Conservation (phyloP, 805 yeast genomes). For the Starmerella gropengiesseri region DNA sequence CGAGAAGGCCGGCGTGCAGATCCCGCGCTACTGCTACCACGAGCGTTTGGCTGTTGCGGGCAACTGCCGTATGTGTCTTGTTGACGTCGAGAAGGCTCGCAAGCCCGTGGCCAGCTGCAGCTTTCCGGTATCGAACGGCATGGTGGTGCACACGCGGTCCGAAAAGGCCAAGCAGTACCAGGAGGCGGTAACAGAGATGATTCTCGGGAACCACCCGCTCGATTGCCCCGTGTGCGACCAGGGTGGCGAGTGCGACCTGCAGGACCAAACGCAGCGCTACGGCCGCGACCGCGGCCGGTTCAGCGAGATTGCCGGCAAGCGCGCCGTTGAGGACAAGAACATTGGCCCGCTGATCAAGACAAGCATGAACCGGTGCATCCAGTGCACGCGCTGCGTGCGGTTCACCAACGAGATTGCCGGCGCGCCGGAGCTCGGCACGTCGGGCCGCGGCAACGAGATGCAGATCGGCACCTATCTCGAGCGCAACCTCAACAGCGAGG, state of each 20-base stretch:
- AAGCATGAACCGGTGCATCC: slow-evolving; percentile 85
- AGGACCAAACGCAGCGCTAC: slow-evolving; percentile 73
- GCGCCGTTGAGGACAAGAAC: slow-evolving; percentile 85
- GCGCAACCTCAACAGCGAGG: slow-evolving; percentile 70
- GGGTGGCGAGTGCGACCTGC: slow-evolving; percentile 90
- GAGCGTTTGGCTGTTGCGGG: slow-evolving; percentile 86
- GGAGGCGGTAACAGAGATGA: slow-evolving; percentile 84
- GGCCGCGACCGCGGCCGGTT: slow-evolving; percentile 83
- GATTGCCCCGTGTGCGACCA: slow-evolving; percentile 92
- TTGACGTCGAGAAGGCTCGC: slow-evolving; percentile 81
- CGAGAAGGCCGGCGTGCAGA: slow-evolving; percentile 77
- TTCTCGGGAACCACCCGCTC: slow-evolving; percentile 78
- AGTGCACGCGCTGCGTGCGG: slow-evolving; percentile 84
- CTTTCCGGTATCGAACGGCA: slow-evolving; percentile 81
- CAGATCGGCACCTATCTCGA: slow-evolving; percentile 85
- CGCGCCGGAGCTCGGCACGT: slow-evolving; percentile 78
- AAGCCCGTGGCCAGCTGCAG: slow-evolving; percentile 86
- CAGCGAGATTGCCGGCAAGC: slow-evolving; percentile 67
- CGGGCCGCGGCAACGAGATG: slow-evolving; percentile 87
- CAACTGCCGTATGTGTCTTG: slow-evolving; percentile 87
- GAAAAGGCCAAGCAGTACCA: slow-evolving; percentile 73
- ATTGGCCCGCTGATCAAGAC: slow-evolving; percentile 84
- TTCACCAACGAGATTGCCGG: slow-evolving; percentile 87
- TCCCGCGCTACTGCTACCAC: slow-evolving; percentile 86
- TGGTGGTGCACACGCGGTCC: slow-evolving; percentile 72